Evolutionary conservation across 257 asterid genomes (phyloP).

Genomic region (Fraxinus cuspidata): DNA sequence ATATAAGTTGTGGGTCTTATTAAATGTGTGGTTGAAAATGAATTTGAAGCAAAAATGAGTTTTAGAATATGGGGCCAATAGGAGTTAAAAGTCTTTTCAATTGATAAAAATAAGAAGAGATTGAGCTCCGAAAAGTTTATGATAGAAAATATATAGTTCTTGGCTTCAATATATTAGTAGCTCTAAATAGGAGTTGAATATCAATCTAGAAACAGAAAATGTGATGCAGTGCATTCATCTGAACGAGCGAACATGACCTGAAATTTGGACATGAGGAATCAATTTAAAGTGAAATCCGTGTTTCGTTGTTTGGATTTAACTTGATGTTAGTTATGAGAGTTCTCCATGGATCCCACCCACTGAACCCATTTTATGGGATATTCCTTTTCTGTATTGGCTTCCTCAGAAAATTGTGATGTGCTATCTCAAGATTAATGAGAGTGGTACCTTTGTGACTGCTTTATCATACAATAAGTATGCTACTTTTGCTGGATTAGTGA

Average conservation of each 20-base stretch:
- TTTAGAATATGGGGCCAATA: too few relatives aligned
- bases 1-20: too few relatives aligned
- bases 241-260: not conserved
- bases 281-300: not conserved
- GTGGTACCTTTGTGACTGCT: not conserved
- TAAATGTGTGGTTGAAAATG: too few relatives aligned
- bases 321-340: not conserved
- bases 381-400: not conserved
- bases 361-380: not conserved
- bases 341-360: not conserved
- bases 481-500: not conserved
- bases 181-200: not conserved
- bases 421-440: not conserved
- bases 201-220: not conserved
- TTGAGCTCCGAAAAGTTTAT: not conserved
- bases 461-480: not conserved
- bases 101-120: not conserved
- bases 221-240: not conserved
- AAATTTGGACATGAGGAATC: not conserved
- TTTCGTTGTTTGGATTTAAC: not conserved
- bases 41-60: too few relatives aligned
- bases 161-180: not conserved
- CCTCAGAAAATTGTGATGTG: not conserved
- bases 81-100: not conserved
- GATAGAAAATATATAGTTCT: not conserved